phyloP scores from a whole-genome alignment of 345 rosid species.

The Gossypium raimondii region DNA sequence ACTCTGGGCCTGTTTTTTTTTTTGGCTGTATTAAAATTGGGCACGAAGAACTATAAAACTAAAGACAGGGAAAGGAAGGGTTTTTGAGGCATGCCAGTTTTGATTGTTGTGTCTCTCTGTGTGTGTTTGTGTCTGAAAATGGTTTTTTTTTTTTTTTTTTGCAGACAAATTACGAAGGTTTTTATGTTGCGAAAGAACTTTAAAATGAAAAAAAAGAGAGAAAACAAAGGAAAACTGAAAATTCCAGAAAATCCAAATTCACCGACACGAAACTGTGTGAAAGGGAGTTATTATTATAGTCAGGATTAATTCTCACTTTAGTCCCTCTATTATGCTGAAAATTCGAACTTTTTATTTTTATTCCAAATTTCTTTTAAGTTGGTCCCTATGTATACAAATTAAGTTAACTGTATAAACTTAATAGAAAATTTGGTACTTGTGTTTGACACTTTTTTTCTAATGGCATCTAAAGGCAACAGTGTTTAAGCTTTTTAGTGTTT shows the following conservation, averaged over 20 bases:
- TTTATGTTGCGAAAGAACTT: not conserved
- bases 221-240: not conserved
- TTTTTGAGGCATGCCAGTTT: not conserved
- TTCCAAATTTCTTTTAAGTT: too few species aligned
- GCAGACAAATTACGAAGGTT: not conserved
- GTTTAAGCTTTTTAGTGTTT: too few species aligned
- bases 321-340: too few species aligned
- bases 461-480: too few species aligned
- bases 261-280: slow-evolving; percentile 67
- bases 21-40: too few species aligned
- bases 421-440: too few species aligned
- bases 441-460: too few species aligned
- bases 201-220: not conserved
- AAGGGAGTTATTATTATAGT: not conserved
- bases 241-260: slow-evolving; percentile 47
- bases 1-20: not conserved
- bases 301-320: not conserved
- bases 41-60: slow-evolving; percentile 11
- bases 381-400: too few species aligned
- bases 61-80: not conserved
- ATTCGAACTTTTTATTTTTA: too few species aligned
- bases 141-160: not conserved
- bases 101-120: not conserved
- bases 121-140: slow-evolving; percentile 10
- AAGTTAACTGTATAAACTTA: too few species aligned